Conservation (phyloP, 352 stramenopile genomes). For the Phytophthora lateralis region DNA sequence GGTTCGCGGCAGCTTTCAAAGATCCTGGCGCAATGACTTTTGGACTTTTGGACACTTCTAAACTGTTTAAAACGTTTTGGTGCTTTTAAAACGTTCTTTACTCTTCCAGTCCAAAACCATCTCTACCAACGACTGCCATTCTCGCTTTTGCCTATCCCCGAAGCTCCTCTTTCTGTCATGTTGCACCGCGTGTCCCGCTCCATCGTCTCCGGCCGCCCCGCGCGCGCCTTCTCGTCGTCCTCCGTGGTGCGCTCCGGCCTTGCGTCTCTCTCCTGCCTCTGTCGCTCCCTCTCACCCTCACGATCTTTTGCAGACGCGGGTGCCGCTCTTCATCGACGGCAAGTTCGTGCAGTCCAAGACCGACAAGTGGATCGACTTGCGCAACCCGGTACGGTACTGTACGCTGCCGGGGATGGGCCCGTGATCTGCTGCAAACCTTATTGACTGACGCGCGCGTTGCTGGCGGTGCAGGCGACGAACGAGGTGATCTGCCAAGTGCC, state of each 20-base stretch:
- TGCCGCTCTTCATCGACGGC: slow-evolving; percentile 92
- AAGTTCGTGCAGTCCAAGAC: slow-evolving; percentile 93
- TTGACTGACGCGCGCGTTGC: slow-evolving; percentile 1
- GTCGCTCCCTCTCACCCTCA: background rate
- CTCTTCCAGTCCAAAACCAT: too few species aligned
- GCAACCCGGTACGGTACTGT: slow-evolving; percentile 69
- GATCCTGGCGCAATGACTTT: too few species aligned
- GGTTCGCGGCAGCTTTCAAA: too few species aligned
- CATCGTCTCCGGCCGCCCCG: slow-evolving; percentile 18
- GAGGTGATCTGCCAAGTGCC: slow-evolving; percentile 88
- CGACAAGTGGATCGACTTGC: slow-evolving; percentile 92
- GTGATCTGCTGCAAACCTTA: slow-evolving; percentile 21
- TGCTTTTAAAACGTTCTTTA: too few species aligned
- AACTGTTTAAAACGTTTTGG: too few species aligned
- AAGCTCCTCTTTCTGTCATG: slow-evolving; percentile 18
- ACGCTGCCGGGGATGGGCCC: background rate
- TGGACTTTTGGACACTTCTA: too few species aligned
- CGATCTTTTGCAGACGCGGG: slow-evolving; percentile 47
- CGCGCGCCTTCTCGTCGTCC: slow-evolving; percentile 54
- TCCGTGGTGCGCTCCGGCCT: slow-evolving; percentile 30
- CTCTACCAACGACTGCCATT: slow-evolving; percentile 17
- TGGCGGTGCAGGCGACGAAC: slow-evolving; percentile 73
- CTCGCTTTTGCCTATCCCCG: slow-evolving; percentile 15
- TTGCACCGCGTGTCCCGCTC: slow-evolving; percentile 34
- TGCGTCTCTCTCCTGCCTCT: background rate